phyloP scores from a whole-genome alignment of 208 protist genomes.

The Balamuthia mandrillaris region DNA sequence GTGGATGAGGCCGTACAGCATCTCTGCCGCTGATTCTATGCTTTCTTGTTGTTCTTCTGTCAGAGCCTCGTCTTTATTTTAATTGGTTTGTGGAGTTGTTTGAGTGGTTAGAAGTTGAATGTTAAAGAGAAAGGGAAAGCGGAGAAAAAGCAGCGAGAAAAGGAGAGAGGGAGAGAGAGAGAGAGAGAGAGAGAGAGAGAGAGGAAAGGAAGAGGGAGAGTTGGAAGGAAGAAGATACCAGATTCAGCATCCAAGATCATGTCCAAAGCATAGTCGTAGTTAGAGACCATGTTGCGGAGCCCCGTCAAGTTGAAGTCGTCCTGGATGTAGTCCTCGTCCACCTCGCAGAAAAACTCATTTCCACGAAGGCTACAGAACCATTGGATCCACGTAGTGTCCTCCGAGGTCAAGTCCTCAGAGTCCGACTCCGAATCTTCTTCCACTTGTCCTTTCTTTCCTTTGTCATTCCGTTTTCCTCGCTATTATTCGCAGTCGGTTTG shows the following conservation, averaged over 20 bases:
- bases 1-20: slow-evolving; percentile 98
- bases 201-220: no score
- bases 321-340: slow-evolving; percentile 93
- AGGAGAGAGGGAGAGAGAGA: background rate
- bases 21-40: slow-evolving; percentile 91
- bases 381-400: slow-evolving; percentile 90
- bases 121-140: background rate
- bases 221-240: no score
- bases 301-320: slow-evolving; percentile 98
- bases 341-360: slow-evolving; percentile 96
- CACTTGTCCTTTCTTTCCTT: background rate
- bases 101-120: no score
- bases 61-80: slow-evolving; percentile 77
- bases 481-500: background rate
- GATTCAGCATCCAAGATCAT: slow-evolving; percentile 93
- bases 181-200: no score
- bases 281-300: slow-evolving; percentile 86
- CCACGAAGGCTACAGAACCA: slow-evolving; percentile 96
- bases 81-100: no score
- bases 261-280: slow-evolving; percentile 96
- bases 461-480: background rate
- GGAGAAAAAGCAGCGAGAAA: background rate
- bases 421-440: slow-evolving; percentile 35
- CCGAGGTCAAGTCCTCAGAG: slow-evolving; percentile 61
- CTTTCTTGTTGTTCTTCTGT: slow-evolving; percentile 92